phyloP scores from a whole-genome alignment of 1,284 basidiomycete species.

The Sanghuangporus baumii region DNA sequence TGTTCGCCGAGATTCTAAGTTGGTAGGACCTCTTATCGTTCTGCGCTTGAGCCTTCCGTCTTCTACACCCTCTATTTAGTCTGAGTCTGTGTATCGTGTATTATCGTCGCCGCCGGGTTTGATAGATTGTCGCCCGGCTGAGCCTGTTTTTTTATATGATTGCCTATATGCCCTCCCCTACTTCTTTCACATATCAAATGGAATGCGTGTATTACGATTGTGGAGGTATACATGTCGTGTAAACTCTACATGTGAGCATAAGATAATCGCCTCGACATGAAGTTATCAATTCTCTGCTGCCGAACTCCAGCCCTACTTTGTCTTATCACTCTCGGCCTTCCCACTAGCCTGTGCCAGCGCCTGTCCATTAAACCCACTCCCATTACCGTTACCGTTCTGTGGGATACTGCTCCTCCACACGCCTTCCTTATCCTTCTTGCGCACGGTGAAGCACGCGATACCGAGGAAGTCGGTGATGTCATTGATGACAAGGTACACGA shows the following conservation, averaged over 20 bases:
- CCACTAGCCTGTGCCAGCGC: background rate
- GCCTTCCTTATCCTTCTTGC: conserved; percentile 72
- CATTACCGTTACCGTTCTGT: background rate
- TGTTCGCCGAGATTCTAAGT: background rate
- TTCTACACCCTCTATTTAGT: background rate
- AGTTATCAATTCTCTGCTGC: background rate
- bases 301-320: background rate
- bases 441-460: conserved; percentile 86
- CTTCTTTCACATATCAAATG: background rate
- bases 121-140: background rate
- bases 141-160: background rate
- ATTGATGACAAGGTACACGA: conserved; percentile 75
- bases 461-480: conserved; percentile 87
- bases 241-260: background rate
- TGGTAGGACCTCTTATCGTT: background rate
- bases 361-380: background rate
- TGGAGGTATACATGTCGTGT: background rate
- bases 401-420: conserved; percentile 44
- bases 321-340: background rate
- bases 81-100: conserved; percentile 2
- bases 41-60: background rate
- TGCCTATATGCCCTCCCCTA: background rate
- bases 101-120: background rate
- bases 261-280: background rate
- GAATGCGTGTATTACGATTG: background rate